Conservation (phyloP, 768 basidiomycete species). For the Steccherinum ochraceum region DNA sequence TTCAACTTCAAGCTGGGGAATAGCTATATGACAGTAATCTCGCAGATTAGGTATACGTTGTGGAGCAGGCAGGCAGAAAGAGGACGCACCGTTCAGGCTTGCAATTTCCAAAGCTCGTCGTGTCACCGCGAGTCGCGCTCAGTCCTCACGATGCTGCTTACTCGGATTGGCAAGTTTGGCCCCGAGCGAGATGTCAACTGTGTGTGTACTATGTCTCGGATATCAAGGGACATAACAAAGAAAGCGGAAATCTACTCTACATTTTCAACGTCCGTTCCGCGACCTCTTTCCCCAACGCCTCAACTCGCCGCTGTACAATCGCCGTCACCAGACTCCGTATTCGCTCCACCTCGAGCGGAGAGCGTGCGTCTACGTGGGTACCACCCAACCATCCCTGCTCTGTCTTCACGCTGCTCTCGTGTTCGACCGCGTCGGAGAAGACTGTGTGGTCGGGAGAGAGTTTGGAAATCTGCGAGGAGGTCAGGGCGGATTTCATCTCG, state of each 20-base stretch:
- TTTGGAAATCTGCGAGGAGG: not conserved
- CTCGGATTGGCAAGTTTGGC: no score
- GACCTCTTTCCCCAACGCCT: conserved; percentile 16
- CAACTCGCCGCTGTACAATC: conserved; percentile 23
- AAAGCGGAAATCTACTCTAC: conserved; percentile 21
- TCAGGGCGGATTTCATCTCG: conserved; percentile 23
- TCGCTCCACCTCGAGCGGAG: conserved; percentile 3
- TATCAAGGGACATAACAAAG: not conserved
- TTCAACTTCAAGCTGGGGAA: no score
- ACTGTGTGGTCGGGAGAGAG: not conserved
- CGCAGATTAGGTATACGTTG: no score
- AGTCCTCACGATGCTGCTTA: no score
- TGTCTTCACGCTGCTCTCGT: conserved; percentile 2
- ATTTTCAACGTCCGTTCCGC: conserved; percentile 4
- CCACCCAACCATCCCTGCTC: conserved; percentile 11
- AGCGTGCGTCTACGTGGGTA: not conserved
- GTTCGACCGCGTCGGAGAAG: conserved; percentile 7
- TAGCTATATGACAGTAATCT: no score
- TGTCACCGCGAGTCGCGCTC: no score
- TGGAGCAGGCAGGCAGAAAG: no score
- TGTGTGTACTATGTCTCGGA: no score
- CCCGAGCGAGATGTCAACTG: no score
- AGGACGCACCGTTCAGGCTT: no score
- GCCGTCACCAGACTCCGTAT: conserved; percentile 25
- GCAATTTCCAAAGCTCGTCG: no score